Percentiles rank a stretch among this genome's conserved stretches.
phyloP scores from a whole-genome alignment of 306 rosid species.

The Gastrolobium villosum region DNA sequence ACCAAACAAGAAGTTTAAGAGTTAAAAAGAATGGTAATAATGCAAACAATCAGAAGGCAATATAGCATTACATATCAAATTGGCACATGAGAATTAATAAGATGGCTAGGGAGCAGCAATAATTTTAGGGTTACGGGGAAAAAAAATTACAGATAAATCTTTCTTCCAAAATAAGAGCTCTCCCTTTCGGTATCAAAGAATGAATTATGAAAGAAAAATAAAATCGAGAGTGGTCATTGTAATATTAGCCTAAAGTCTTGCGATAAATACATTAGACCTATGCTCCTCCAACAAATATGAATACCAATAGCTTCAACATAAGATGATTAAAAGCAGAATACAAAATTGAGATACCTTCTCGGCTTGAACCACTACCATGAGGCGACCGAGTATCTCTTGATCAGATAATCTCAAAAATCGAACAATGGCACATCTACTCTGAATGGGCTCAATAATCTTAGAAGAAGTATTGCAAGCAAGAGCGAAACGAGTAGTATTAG shows the following conservation, averaged over 20 bases:
- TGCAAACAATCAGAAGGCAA: slow-evolving; percentile 14
- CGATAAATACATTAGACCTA: slow-evolving; percentile 12
- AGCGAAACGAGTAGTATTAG: slow-evolving; percentile 92
- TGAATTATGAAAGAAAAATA: background rate
- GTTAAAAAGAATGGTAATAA: background rate
- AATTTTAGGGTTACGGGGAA: background rate
- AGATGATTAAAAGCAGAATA: background rate
- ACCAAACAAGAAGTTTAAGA: background rate
- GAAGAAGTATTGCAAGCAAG: slow-evolving; percentile 95
- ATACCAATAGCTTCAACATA: background rate
- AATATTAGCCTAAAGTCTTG: background rate
- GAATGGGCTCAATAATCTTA: slow-evolving; percentile 96
- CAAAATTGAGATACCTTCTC: slow-evolving; percentile 70
- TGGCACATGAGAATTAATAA: background rate
- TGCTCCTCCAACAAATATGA: slow-evolving; percentile 5
- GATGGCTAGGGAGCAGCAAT: slow-evolving; percentile 1
- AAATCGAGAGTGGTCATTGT: background rate
- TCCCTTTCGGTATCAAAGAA: slow-evolving; percentile 1
- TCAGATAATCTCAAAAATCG: slow-evolving; percentile 87
- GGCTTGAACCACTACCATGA: slow-evolving; percentile 88
- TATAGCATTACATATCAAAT: slow-evolving; percentile 20
- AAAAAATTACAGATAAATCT: background rate
- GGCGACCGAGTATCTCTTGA: slow-evolving; percentile 89
- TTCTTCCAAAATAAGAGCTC: background rate
- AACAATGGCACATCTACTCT: slow-evolving; percentile 98